These are phyloP conservation scores for Meira nashicola DNA, from an alignment of 1,284 basidiomycete genomes.

Conservation along the genomic window DNA sequence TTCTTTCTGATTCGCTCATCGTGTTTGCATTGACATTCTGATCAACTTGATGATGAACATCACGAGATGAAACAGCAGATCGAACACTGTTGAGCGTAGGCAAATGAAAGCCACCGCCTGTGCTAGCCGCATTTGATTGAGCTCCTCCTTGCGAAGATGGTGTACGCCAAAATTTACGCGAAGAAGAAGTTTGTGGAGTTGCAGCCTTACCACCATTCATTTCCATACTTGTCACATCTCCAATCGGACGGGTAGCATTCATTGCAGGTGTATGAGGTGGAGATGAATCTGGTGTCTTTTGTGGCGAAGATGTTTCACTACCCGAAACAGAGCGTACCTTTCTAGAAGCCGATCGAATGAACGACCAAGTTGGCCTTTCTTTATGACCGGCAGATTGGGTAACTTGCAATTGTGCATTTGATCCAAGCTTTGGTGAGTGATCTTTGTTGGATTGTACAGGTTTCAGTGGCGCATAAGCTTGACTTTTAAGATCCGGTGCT, in stretches of 20 bases:
- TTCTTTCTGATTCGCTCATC: constrained; percentile 7
- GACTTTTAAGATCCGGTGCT: constrained; percentile 25
- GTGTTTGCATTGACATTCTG: background rate
- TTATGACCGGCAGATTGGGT: too few relatives aligned
- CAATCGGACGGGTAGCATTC: too few relatives aligned
- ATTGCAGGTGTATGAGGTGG: too few relatives aligned
- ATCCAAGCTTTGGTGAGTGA: background rate
- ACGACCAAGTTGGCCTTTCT: too few relatives aligned
- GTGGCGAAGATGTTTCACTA: too few relatives aligned
- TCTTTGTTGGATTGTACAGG: background rate
- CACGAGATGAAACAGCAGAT: background rate
- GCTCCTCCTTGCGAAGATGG: background rate
- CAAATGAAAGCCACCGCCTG: background rate
- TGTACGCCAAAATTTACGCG: background rate
- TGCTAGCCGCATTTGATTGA: background rate
- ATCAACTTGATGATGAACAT: background rate
- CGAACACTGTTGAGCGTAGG: too few relatives aligned
- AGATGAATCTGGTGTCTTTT: too few relatives aligned
- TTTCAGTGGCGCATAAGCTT: background rate
- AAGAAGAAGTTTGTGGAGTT: background rate
- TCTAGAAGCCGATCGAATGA: too few relatives aligned
- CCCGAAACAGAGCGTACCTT: too few relatives aligned
- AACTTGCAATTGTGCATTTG: too few relatives aligned
- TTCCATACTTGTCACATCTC: too few relatives aligned
- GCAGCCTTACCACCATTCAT: too few relatives aligned